Conservation (phyloP, 805 yeast species). For the Monosporozyma aerobia region DNA sequence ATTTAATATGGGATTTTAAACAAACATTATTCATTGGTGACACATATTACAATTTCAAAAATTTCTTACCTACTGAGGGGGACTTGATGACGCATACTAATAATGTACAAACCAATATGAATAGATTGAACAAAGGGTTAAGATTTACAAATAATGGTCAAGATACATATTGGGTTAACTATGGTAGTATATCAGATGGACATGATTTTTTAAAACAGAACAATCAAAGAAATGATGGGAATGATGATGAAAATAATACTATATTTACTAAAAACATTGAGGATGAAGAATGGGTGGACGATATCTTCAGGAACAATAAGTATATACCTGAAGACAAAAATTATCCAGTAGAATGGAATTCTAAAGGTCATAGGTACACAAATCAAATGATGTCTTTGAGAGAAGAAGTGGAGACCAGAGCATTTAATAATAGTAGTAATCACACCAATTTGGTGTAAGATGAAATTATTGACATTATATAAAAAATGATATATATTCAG, state of each 20-base stretch:
- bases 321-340: conserved; percentile 27
- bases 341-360: conserved; percentile 28
- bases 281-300: conserved; percentile 22
- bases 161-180: conserved; percentile 69
- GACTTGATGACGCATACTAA: conserved; percentile 49
- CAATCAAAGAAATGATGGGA: background rate
- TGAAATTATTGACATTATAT: background rate
- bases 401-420: conserved; percentile 4
- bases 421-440: background rate
- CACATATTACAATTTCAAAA: conserved; percentile 66
- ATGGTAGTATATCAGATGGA: conserved; percentile 12
- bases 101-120: conserved; percentile 50
- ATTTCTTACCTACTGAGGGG: conserved; percentile 66
- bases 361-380: conserved; percentile 21
- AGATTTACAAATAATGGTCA: conserved; percentile 73
- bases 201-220: conserved; percentile 1
- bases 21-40: conserved; percentile 56
- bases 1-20: conserved; percentile 68
- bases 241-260: background rate
- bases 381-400: conserved; percentile 17
- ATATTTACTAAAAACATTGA: background rate
- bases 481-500: background rate
- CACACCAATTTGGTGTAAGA: background rate
- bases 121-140: conserved; percentile 72
- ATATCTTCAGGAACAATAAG: conserved; percentile 10